Base-by-base conservation (phyloP, 495 filamentous ascomycete genomes). In the Aspergillus taichungensis region DNA sequence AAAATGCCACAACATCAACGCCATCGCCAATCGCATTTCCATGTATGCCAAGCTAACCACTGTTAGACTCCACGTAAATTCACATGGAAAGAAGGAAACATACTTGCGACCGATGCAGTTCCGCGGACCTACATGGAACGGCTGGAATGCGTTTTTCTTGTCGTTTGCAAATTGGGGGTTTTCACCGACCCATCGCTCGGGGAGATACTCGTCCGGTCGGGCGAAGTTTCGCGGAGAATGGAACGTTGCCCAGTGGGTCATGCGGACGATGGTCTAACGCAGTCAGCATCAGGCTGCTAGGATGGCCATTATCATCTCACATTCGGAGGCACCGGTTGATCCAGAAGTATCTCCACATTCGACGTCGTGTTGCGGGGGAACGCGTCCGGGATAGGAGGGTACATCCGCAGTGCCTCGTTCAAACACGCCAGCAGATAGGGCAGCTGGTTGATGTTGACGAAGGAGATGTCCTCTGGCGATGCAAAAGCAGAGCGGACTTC, bases 1-100 rank as follows among this genome's bases (percentile, higher is more conserved):
- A 53, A 79, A 80, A 35, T 66, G 54, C 61, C 61, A 78, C 6
- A 80, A 46, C 5, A 81, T 42, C 37, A 73, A 74, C 27, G 71
- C 65, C 8, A 78, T 46, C 7, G 76, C 67, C 2, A 80, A 56
- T 2, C 74, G 62, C 57, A 78, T 72, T 49, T 81, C 76, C n/a
- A 64, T 68, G 47, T 73, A 74, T 5, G 77, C 78, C 8, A 82
- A 61, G 40, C 71, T 75, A 30, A 6, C 12, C 36, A 30, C 35
- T 46, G 11, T 34, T 31, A 40, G 31, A 30, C 7, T 14, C 10
- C 4, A 32, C 30, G 6, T 5, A 18, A 7, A n/a, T 36, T 14
- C 0, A 18, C 8, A 8, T 8, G 6, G 3, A 7, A 27, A 5
- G 3, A 5, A 6, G 34, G 12, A 30, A 14, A 59, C 62, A 30